Evolutionary conservation across 192 early-diverging fungal genomes (phyloP).

Genomic region (Backusella australiensis): DNA sequence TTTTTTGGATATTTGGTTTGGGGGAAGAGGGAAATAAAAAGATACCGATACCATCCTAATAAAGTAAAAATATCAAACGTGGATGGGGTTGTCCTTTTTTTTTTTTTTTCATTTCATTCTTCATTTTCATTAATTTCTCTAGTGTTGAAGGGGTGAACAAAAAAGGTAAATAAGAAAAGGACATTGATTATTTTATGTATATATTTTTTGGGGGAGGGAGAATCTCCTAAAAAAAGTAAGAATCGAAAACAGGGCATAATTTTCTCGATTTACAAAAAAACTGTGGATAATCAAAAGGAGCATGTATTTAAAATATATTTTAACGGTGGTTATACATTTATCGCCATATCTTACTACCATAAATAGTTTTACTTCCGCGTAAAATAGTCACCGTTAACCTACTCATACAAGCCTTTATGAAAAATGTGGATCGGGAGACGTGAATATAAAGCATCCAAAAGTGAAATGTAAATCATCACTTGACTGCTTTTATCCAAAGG

Average conservation of each 20-base stretch:
- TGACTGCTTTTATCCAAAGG: background rate
- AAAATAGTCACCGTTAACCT: background rate
- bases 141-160: background rate
- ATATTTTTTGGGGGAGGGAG: background rate
- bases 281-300: background rate
- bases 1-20: background rate
- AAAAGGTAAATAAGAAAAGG: background rate
- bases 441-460: no score
- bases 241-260: background rate
- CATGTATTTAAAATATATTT: background rate
- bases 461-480: background rate
- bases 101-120: background rate
- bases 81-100: background rate
- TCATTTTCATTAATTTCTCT: background rate
- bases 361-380: background rate
- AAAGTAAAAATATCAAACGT: background rate
- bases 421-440: no score
- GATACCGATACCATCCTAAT: background rate
- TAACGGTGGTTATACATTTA: background rate
- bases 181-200: background rate
- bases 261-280: background rate
- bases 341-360: background rate
- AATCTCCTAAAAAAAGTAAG: background rate
- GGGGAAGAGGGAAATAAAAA: background rate
- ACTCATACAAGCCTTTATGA: no score